A percentile compares a stretch with the other conserved stretches of the same genome.
Conservation (phyloP, 495 filamentous ascomycete genomes). For the Entonaema liquescens region DNA sequence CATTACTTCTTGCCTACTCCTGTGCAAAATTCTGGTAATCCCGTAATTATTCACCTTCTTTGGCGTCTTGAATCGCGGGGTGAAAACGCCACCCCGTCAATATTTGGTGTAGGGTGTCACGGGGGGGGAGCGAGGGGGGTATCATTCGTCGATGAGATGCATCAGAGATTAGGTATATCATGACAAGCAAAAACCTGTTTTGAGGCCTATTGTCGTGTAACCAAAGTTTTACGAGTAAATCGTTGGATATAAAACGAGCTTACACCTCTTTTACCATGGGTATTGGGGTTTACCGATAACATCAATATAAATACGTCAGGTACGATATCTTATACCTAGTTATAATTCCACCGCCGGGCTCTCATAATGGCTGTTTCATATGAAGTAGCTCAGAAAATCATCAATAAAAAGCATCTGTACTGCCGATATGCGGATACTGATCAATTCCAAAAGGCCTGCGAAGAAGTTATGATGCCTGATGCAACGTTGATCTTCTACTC, state of each 20-base stretch:
- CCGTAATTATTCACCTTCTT: no score
- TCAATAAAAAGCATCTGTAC: conserved; percentile 12
- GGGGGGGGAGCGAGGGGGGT: no score
- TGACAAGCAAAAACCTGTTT: no score
- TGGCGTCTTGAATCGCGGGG: no score
- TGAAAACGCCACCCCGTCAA: no score
- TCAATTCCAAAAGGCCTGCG: conserved; percentile 2
- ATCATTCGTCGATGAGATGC: neutral
- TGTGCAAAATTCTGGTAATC: no score
- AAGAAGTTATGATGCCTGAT: conserved; percentile 5
- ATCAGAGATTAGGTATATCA: neutral
- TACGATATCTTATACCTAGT: neutral
- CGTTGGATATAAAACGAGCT: neutral
- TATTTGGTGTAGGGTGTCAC: no score
- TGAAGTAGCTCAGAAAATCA: conserved; percentile 1
- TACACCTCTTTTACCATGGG: neutral
- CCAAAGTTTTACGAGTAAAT: neutral
- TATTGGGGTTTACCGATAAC: neutral
- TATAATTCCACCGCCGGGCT: neutral
- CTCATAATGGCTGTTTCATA: neutral
- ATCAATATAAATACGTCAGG: neutral
- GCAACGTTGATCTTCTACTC: neutral
- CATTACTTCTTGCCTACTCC: no score
- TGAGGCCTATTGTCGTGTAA: no score
- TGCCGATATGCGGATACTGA: conserved; percentile 17